Evolutionary conservation across 1,284 basidiomycete genomes (phyloP).

Genomic region (Mycena citricolor): DNA sequence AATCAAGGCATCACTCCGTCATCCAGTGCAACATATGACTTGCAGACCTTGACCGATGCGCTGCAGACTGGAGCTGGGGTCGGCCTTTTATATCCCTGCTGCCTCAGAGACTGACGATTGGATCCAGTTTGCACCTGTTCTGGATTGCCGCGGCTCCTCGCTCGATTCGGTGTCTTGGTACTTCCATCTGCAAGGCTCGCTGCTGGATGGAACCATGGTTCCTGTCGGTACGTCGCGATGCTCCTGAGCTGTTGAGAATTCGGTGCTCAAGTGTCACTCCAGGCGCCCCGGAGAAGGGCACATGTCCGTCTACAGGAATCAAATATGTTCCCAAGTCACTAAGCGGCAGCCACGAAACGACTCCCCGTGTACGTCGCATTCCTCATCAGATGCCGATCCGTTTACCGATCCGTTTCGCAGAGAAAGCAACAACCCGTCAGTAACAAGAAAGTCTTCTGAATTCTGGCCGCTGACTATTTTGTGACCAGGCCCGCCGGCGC

Average conservation of each 20-base stretch:
- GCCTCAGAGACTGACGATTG: not conserved
- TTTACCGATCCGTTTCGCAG: no score
- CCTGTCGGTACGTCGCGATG: slow-evolving; percentile 46
- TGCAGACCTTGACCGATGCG: slow-evolving; percentile 55
- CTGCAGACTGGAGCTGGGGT: slow-evolving; percentile 50
- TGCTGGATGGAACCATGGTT: slow-evolving; percentile 63
- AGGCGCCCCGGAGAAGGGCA: slow-evolving; percentile 53
- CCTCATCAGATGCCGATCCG: no score
- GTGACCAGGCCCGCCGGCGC: no score
- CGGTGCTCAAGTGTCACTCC: not conserved
- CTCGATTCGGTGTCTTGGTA: slow-evolving; percentile 65
- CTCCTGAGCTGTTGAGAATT: not conserved
- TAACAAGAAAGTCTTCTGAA: no score
- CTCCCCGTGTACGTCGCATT: no score
- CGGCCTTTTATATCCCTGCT: not conserved
- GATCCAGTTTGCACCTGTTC: slow-evolving; percentile 45
- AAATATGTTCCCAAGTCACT: slow-evolving; percentile 58
- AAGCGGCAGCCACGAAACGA: not conserved
- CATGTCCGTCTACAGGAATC: slow-evolving; percentile 57
- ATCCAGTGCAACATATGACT: slow-evolving; percentile 52
- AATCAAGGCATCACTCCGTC: slow-evolving; percentile 72
- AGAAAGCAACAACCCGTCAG: no score
- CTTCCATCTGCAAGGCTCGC: slow-evolving; percentile 64
- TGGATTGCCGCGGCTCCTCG: slow-evolving; percentile 50
- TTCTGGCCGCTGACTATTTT: no score